Conservation (phyloP, 768 basidiomycete genomes). For the Kwoniella shandongensis region DNA sequence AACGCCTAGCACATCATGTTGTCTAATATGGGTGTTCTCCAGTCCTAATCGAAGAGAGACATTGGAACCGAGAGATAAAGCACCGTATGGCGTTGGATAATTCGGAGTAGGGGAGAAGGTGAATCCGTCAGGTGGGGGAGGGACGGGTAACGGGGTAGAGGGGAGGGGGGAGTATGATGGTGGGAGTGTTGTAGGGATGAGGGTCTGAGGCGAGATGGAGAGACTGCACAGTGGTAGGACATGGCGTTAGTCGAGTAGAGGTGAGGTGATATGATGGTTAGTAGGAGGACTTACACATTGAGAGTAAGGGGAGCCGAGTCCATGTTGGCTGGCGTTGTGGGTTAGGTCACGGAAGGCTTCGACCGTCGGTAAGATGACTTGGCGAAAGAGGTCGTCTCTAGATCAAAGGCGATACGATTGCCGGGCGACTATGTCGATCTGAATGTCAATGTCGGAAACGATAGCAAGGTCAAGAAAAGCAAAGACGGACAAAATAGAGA, state of each 20-base stretch:
- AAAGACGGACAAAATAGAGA: no score
- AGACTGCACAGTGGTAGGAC: conserved; percentile 6
- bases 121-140: conserved; percentile 71
- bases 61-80: conserved; percentile 85
- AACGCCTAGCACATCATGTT: conserved; percentile 61
- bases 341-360: no score
- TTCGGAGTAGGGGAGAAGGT: conserved; percentile 75
- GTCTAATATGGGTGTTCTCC: conserved; percentile 64
- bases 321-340: no score
- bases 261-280: neutral
- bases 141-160: conserved; percentile 9
- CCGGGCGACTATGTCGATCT: no score
- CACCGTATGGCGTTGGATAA: conserved; percentile 77
- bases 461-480: no score
- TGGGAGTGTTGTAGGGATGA: conserved; percentile 13
- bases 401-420: no score
- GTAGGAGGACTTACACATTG: conserved; percentile 3
- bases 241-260: no score
- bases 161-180: conserved; percentile 1
- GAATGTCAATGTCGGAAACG: no score
- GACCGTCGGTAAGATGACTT: no score
- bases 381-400: no score
- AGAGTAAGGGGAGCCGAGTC: conserved; percentile 14
- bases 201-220: conserved; percentile 23
- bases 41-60: conserved; percentile 79